Evolutionary conservation across 2,329 filamentous ascomycete species (phyloP), one percentile per base, ranked within the genome.

Genomic region (Aplosporella prunicola): DNA sequence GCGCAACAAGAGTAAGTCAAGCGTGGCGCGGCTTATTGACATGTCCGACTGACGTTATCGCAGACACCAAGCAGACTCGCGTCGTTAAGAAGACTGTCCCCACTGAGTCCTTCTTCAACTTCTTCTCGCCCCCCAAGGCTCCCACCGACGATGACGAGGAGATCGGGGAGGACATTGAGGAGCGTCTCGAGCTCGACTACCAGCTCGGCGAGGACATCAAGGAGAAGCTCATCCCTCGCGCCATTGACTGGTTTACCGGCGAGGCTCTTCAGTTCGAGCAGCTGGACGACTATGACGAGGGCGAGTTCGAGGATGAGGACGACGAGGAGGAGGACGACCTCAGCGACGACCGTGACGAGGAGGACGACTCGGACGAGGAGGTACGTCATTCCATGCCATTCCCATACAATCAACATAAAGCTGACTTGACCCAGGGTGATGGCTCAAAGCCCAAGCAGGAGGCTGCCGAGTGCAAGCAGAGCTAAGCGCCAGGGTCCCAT

Each of bases 171-270:
- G 91, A 98, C 60, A 93, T 98, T 35, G 91, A 98, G 71, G 88
- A 94, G 66, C 88, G 91, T 47, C 77, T 98, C 40, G 91, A 98
- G 70, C 80, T 98, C 35, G 91, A 98, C 67, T 98, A 96, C 65
- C 89, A 96, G 68, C 79, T 98, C 29, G 91, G 91, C 49, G 91
- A 98, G 71, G 91, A 98, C 59, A 95, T 98, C 69, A 98, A 98
- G 72, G 91, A 98, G 76, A 98, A 98, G 72, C 76, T 98, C 48
- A 98, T 98, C 51, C 91, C 91, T 47, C 87, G 89, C 51, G 91
- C 93, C 41, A 91, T 98, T 53, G 91, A 98, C 67, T 98, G 91
- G 91, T 98, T 98, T 64, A 98, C 91, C 36, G 91, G 91, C 41
- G 91, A 98, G 68, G 91, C 91, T 50, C 79, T 98, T 46, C 88